phyloP scores from a whole-genome alignment of 495 filamentous ascomycete species.

The Talaromyces trachyspermus region DNA sequence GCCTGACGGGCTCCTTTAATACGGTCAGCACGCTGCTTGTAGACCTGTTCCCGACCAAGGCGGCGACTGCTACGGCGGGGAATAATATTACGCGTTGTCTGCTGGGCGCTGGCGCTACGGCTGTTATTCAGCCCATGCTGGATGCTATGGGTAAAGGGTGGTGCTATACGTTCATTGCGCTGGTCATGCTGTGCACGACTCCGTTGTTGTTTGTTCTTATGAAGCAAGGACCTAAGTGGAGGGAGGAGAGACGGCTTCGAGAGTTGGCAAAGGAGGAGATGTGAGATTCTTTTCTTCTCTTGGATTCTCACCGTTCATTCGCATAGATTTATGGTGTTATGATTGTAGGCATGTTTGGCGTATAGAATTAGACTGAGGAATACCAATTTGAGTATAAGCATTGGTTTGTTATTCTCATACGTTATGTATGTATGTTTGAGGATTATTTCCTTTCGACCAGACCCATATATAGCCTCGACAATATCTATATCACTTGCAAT shows the following conservation, averaged over 20 bases:
- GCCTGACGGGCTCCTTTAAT: constrained; percentile 50
- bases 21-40: constrained; percentile 54
- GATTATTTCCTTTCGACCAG: background rate
- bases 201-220: constrained; percentile 45
- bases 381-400: too few relatives aligned
- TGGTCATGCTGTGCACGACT: constrained; percentile 43
- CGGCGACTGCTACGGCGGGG: constrained; percentile 60
- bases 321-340: too few relatives aligned
- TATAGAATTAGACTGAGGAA: too few relatives aligned
- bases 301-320: too few relatives aligned
- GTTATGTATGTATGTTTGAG: constrained; percentile 2
- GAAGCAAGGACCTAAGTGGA: constrained; percentile 38
- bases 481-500: too few relatives aligned
- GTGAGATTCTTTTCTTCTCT: too few relatives aligned
- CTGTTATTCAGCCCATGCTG: constrained; percentile 59
- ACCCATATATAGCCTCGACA: too few relatives aligned
- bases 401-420: too few relatives aligned
- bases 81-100: constrained; percentile 64
- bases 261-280: constrained; percentile 3
- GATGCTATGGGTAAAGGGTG: constrained; percentile 58
- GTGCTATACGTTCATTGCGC: constrained; percentile 60
- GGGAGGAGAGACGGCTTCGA: constrained; percentile 28
- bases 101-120: constrained; percentile 59
- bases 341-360: too few relatives aligned
- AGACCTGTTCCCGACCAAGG: constrained; percentile 55